Conservation (phyloP, 2,329 filamentous ascomycete species). For the Colletotrichum spaethianum region DNA sequence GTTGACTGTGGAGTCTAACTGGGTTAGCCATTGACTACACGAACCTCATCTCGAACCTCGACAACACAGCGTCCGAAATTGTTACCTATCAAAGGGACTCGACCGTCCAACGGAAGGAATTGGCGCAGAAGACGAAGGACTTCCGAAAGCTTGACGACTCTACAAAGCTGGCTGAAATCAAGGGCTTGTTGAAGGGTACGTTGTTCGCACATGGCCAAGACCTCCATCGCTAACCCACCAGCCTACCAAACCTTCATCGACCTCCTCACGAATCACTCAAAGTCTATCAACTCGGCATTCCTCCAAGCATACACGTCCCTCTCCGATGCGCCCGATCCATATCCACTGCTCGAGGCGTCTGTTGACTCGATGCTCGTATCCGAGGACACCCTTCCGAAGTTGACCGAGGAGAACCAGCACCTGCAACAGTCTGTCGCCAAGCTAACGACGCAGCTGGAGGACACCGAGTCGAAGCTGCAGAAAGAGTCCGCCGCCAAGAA, state of each 20-base stretch:
- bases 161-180: constrained; percentile 89
- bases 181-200: constrained; percentile 87
- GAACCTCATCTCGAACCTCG: constrained; percentile 85
- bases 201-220: constrained; percentile 5
- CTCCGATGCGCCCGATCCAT: constrained; percentile 96
- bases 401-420: constrained; percentile 89
- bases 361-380: constrained; percentile 93
- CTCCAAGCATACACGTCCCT: constrained; percentile 92
- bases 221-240: constrained; percentile 50
- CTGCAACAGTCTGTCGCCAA: constrained; percentile 84
- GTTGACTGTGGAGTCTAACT: constrained; percentile 40
- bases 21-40: constrained; percentile 86
- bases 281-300: constrained; percentile 93
- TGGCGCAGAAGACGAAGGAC: constrained; percentile 99
- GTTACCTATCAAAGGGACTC: constrained; percentile 94
- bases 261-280: constrained; percentile 94
- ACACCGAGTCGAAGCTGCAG: constrained; percentile 85
- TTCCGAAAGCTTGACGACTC: constrained; percentile 94
- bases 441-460: constrained; percentile 86
- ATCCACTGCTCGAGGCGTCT: constrained; percentile 94
- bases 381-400: constrained; percentile 91
- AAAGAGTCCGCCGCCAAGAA: constrained; percentile 81
- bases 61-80: constrained; percentile 95
- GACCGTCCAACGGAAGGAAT: constrained; percentile 94
- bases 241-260: constrained; percentile 99